Percentiles rank a stretch among this genome's conserved stretches.
Evolutionary conservation across 2,329 filamentous ascomycete species (phyloP).

Genomic region (Xylaria sp.): DNA sequence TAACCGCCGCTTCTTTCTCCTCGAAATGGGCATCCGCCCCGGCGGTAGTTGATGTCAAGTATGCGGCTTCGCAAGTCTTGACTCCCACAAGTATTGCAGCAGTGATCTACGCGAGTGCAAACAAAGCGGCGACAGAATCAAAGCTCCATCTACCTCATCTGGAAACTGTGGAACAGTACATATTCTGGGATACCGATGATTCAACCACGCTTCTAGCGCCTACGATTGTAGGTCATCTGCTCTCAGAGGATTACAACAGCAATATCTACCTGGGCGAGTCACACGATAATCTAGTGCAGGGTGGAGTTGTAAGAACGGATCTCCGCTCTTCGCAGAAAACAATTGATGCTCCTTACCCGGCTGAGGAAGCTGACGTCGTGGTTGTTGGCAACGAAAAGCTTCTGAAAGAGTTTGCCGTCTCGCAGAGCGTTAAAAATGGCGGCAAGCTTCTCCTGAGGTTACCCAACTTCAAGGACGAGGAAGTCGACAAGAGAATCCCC

Average conservation of each 20-base stretch:
- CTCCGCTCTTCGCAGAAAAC: constrained; percentile 84
- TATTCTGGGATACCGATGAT: constrained; percentile 91
- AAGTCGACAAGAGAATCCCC: constrained; percentile 87
- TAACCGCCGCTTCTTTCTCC: constrained; percentile 85
- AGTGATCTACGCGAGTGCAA: constrained; percentile 61
- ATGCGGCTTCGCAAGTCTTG: constrained; percentile 73
- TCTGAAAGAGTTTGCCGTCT: constrained; percentile 79
- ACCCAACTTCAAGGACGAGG: constrained; percentile 84
- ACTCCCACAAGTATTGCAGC: constrained; percentile 66
- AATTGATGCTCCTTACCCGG: constrained; percentile 84
- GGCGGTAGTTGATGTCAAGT: constrained; percentile 85
- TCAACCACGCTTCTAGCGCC: constrained; percentile 75
- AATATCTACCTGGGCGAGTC: constrained; percentile 71
- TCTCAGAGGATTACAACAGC: constrained; percentile 77
- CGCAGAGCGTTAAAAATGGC: constrained; percentile 74
- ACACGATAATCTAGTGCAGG: constrained; percentile 74
- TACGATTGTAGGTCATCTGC: constrained; percentile 65
- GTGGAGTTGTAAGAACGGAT: constrained; percentile 85
- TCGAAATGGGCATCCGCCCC: constrained; percentile 71
- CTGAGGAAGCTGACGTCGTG: constrained; percentile 81
- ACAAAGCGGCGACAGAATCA: constrained; percentile 63
- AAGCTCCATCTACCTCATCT: constrained; percentile 55
- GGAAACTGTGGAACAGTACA: constrained; percentile 80
- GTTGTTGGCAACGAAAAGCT: constrained; percentile 84
- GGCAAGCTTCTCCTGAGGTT: constrained; percentile 81